Evolutionary conservation across 257 asterid genomes (phyloP), one percentile per base, ranked within the genome.

Genomic region (Nicotiana obtusifolia): DNA sequence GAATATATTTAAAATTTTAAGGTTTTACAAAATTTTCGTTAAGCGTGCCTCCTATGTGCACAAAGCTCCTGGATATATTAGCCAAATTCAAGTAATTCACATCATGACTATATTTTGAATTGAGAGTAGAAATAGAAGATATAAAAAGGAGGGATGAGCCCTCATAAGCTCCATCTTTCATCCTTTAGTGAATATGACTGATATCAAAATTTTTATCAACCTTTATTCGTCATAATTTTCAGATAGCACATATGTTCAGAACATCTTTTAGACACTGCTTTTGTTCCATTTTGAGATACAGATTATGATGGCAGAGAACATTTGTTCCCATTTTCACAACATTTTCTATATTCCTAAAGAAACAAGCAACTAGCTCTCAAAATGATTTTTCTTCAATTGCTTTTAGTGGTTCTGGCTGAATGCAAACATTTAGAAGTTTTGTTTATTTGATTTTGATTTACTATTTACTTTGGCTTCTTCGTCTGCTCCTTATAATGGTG

Each of bases 111-210:
- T 4, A n/a, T 71, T 47, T 60, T 71, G 37, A 71, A 71, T 20
- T 20, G 37, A 20, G 17, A 26, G 22, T 4, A 11, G 61, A 78
- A 35, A 65, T 22, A 82, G 71, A 57, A 81, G 64, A 56, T 2
- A 19, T 31, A 61, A 82, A 86, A 65, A 87, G 94, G 84, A 76
- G 19, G 2, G 98, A 96, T 33, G 94, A 88, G 53, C 85, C 87
- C 84, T 91, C 99, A 88, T 95, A 94, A 62, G 85, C 84, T 64
- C 86, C 92, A 85, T 91, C 97, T 87, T 88, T 85, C 93, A 95
- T 88, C 86, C 91, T 91, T 68, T 94, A 88, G 91, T 89, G 88
- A 80, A 95, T 86, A 78, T 41, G 86, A 83, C 85, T 85, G 81
- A 95, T 81, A 87, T 92, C 87, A 81, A 95, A 82, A 60, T 90